Evolutionary conservation across 768 basidiomycete species (phyloP).

Genomic region (Cystofilobasidium capitatum): DNA sequence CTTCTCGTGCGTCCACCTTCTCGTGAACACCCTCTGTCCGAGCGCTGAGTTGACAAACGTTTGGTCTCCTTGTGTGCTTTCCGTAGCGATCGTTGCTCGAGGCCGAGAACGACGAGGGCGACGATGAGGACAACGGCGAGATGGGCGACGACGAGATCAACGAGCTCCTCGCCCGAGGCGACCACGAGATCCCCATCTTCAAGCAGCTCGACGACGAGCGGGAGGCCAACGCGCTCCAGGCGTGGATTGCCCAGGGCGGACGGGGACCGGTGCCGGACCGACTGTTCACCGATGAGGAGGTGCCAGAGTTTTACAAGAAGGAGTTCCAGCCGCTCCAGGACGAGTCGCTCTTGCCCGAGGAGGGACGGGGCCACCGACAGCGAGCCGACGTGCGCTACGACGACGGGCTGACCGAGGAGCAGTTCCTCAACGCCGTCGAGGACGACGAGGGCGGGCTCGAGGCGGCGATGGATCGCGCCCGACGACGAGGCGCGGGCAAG

Average conservation of each 20-base stretch:
- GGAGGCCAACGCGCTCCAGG: slow-evolving; percentile 54
- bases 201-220: slow-evolving; percentile 72
- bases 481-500: slow-evolving; percentile 14
- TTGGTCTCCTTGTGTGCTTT: slow-evolving; percentile 17
- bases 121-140: slow-evolving; percentile 50
- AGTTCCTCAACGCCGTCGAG: slow-evolving; percentile 58
- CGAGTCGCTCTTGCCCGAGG: slow-evolving; percentile 36
- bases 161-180: slow-evolving; percentile 74
- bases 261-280: slow-evolving; percentile 65
- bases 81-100: slow-evolving; percentile 64
- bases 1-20: slow-evolving; percentile 55
- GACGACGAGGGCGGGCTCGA: slow-evolving; percentile 34
- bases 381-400: slow-evolving; percentile 82
- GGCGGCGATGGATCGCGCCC: slow-evolving; percentile 32
- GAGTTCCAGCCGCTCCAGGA: slow-evolving; percentile 41
- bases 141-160: slow-evolving; percentile 95
- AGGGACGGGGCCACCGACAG: slow-evolving; percentile 77
- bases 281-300: slow-evolving; percentile 76
- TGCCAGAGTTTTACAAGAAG: slow-evolving; percentile 69
- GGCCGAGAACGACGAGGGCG: slow-evolving; percentile 39
- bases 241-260: slow-evolving; percentile 62
- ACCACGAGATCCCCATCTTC: slow-evolving; percentile 68
- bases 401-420: slow-evolving; percentile 86
- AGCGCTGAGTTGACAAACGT: slow-evolving; percentile 9
- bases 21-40: neutral